Evolutionary conservation across 495 filamentous ascomycete species (phyloP).

Genomic region (Podospora bellae-mahoneyi): DNA sequence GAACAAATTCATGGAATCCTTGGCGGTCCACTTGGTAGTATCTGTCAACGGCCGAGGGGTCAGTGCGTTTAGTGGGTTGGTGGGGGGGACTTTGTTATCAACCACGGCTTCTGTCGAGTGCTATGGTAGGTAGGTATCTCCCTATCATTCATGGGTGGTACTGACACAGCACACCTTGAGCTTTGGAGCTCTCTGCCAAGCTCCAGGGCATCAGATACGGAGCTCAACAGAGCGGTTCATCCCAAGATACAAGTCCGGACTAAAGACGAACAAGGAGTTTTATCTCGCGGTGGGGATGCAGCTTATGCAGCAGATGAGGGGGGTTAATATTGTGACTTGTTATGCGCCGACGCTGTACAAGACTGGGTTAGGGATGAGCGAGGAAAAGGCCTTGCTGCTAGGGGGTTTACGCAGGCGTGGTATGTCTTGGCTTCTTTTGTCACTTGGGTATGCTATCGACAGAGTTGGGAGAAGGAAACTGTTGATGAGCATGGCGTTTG

Average conservation of each 20-base stretch:
- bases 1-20: background rate
- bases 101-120: no score
- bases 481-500: conserved; percentile 47
- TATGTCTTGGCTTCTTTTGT: conserved; percentile 41
- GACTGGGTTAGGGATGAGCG: conserved; percentile 49
- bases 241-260: no score
- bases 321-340: conserved; percentile 55
- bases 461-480: conserved; percentile 49
- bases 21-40: background rate
- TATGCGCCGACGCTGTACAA: conserved; percentile 54
- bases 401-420: conserved; percentile 43
- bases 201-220: no score
- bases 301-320: conserved; percentile 50
- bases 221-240: no score
- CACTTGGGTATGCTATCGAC: conserved; percentile 49
- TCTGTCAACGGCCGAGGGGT: background rate
- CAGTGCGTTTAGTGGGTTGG: background rate
- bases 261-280: conserved; percentile 36
- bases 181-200: no score
- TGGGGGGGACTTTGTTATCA: conserved; percentile 38
- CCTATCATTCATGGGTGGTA: no score
- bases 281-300: conserved; percentile 49
- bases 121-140: no score
- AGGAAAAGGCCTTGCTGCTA: conserved; percentile 50
- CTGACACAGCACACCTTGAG: no score